Evolutionary conservation across 1,139 yeast genomes (phyloP), one percentile per base, ranked within the genome.

Genomic region (Debaryomycetaceae sp.): DNA sequence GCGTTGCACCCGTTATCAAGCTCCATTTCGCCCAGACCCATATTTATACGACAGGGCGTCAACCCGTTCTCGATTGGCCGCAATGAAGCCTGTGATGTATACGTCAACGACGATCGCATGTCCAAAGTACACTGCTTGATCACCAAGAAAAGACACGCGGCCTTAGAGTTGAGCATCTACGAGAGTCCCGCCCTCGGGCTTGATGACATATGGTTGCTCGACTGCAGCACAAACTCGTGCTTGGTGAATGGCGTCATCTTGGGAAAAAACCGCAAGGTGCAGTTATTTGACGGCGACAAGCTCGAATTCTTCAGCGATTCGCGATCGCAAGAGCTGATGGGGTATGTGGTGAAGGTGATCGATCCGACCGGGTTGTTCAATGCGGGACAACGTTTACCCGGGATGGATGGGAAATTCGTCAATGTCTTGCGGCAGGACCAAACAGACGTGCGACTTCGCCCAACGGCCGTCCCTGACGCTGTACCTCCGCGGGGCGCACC

Each of bases 91-190:
- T 76, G 83, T 37, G 77, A 80, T 44, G 65, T 69, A 15, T 62
- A 59, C 28, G 71, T 86, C 11, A 63, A 71, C 24, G 96, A 88
- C 45, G 82, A 73, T 43, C 61, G 96, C 31, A 71, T 89, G 45
- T 88, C 96, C 2, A 83, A 86, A 41, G 67, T 81, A 3, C 97
- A 91, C 51, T 88, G 96, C 50, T 62, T 79, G 23, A 60, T 91
- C 11, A 50, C 67, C 33, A 75, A 79, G 44, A 68, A 72, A 38
- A 61, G 83, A 34, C 84, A 78, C 45, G 78, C 80, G 0, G 68
- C 71, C 7, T 63, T 66, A 3, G 61, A 60, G 25, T 45, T 56
- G 6, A 71, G 80, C 24, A 67, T 77, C 7, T 73, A 61, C 44
- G 83, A 78, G 44, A 74, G 82, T 11, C 84, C 85, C 0, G 85